phyloP scores from a whole-genome alignment of 768 basidiomycete species.

The Sarcomyxa edulis region DNA sequence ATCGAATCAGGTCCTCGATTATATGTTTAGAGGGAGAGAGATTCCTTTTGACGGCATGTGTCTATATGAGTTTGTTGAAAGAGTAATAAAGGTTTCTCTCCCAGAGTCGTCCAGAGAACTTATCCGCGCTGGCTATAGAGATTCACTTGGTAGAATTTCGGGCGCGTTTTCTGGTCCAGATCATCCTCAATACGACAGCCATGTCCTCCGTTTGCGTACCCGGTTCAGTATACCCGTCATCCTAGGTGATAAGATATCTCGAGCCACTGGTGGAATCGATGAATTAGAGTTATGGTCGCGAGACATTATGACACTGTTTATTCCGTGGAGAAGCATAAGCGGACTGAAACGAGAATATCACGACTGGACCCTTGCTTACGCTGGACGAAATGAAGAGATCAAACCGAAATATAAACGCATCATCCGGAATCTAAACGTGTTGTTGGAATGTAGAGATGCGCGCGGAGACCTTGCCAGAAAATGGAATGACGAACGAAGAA shows the following conservation, averaged over 20 bases:
- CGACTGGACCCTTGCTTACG: too few species aligned
- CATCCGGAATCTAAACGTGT: too few species aligned
- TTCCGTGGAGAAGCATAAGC: too few species aligned
- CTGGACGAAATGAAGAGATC: too few species aligned
- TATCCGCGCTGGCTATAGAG: not conserved
- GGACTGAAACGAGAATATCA: too few species aligned
- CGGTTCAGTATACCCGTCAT: not conserved
- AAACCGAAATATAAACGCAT: too few species aligned
- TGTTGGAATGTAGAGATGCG: too few species aligned
- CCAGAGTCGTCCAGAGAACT: not conserved
- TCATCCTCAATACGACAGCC: not conserved
- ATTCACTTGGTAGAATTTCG: not conserved
- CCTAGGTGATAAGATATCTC: too few species aligned
- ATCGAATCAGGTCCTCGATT: not conserved
- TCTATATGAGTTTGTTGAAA: not conserved
- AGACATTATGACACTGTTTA: too few species aligned
- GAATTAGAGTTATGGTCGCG: not conserved
- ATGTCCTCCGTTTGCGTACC: not conserved
- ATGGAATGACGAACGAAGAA: too few species aligned
- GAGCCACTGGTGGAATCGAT: too few species aligned
- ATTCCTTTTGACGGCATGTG: not conserved
- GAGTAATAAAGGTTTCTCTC: not conserved
- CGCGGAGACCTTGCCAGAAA: too few species aligned
- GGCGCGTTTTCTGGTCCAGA: not conserved
- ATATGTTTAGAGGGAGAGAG: not conserved